Base-by-base conservation (phyloP, 148 eudicot species). In the Diospyros lotus region DNA sequence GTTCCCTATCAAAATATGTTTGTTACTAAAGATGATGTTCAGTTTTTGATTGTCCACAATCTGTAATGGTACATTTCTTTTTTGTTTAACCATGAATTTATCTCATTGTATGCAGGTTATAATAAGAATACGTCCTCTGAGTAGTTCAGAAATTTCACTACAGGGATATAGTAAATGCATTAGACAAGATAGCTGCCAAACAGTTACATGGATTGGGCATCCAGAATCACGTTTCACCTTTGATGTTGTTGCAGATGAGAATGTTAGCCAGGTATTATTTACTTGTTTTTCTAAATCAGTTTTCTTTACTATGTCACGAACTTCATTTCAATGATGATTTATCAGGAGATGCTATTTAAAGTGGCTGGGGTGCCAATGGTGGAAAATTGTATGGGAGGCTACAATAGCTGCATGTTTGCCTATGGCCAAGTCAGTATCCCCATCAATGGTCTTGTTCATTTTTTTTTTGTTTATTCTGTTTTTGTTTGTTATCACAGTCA, bases 291-390 rank as follows among this genome's bases (percentile, higher is more conserved):
- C 73, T 42, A 10, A 28, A 39, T 58, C 42, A 14, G 71, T 6
- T 3, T 9, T 58, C 9, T 61, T 43, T 60, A 10, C 63, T 2
- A 52, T 45, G 4, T 53, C 60, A 40, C 59, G 45, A 17, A 60
- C 52, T 73, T 63, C 11, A 53, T 63, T 74, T 61, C 55, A 68
- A 15, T 77, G 17, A 64, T 65, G 17, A 64, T 65, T 73, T 76
- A 74, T 65, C 90, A 94, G 99, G 99, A 95, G 78, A 86, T 86
- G 78, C 94, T 95, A 73, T 95, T 95, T 61, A 87, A 87, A 77
- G 97, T 91, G 83, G 93, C 97, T 73, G 99, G 99, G 56, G 91
- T 95, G 60, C 94, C 97, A 6, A 92, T 95, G 99, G 99, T 95
- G 75, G 99, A 95, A 76, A 95, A 95, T 73, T 90, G 96, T 48